A percentile compares a stretch with the other conserved stretches of the same genome.
phyloP scores from a whole-genome alignment of 2,329 filamentous ascomycete species.

The Trichoderma guizhouense region DNA sequence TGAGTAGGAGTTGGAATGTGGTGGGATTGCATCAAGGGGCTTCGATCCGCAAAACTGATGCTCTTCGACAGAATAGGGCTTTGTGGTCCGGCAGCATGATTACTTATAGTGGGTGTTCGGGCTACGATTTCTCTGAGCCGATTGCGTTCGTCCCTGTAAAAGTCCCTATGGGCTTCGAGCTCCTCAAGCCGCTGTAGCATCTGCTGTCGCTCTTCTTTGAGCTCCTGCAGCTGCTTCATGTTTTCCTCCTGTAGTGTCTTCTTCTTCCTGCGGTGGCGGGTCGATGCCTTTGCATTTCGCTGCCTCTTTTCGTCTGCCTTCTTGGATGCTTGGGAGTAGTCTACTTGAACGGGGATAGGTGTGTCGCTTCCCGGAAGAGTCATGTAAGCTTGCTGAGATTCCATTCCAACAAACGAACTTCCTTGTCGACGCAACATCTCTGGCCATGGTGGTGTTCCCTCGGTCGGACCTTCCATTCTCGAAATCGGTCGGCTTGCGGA shows the following conservation, averaged over 20 bases:
- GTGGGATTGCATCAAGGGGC: constrained; percentile 30
- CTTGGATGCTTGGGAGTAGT: constrained; percentile 77
- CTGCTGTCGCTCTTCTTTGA: constrained; percentile 68
- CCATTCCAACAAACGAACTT: constrained; percentile 27
- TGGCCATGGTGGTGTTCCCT: constrained; percentile 30
- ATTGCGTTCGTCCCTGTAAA: constrained; percentile 70
- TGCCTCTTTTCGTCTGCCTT: constrained; percentile 82
- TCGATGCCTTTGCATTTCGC: constrained; percentile 81
- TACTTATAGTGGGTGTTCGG: constrained; percentile 54
- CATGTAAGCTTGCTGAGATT: constrained; percentile 40
- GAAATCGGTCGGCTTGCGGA: constrained; percentile 25
- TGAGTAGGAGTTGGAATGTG: constrained; percentile 29
- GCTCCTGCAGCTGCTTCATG: constrained; percentile 62
- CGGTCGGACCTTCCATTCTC: constrained; percentile 22
- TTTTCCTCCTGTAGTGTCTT: constrained; percentile 80
- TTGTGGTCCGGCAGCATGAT: constrained; percentile 50
- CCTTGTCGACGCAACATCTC: constrained; percentile 33
- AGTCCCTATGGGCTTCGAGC: constrained; percentile 62
- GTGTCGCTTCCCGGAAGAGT: constrained; percentile 37
- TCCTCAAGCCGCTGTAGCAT: constrained; percentile 53
- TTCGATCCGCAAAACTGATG: constrained; percentile 37
- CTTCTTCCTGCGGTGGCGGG: constrained; percentile 74
- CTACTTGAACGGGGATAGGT: constrained; percentile 62
- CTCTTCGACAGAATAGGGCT: constrained; percentile 44
- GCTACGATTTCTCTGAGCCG: constrained; percentile 65